Conservation (phyloP, 1,139 yeast species). For the Saccharomycopsis phalli region DNA sequence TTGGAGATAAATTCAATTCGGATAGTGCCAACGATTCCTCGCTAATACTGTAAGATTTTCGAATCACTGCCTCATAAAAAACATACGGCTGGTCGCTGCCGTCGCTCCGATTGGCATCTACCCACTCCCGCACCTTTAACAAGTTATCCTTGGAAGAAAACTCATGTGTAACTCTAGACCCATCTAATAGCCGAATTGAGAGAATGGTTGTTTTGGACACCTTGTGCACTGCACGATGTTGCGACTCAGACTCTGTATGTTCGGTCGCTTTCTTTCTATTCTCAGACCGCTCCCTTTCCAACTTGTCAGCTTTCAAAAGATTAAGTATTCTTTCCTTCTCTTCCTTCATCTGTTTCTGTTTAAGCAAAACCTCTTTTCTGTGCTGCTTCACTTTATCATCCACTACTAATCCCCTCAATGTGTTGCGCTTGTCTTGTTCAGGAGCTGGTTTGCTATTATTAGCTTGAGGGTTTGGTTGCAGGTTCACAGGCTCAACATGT, state of each 20-base stretch:
- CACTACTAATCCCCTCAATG: conserved; percentile 33
- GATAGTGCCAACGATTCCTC: conserved; percentile 45
- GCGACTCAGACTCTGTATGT: neutral
- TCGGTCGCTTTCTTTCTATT: conserved; percentile 21
- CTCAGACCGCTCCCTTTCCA: conserved; percentile 39
- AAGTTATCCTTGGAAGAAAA: conserved; percentile 38
- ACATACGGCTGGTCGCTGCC: conserved; percentile 36
- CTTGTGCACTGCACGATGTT: neutral
- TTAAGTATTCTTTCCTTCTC: conserved; percentile 49
- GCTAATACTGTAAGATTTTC: conserved; percentile 36
- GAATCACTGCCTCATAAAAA: conserved; percentile 40
- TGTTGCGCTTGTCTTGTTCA: conserved; percentile 16
- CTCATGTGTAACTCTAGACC: conserved; percentile 37
- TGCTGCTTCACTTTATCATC: conserved; percentile 32
- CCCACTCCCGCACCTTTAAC: conserved; percentile 52
- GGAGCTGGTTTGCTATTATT: conserved; percentile 3
- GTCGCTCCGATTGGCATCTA: conserved; percentile 44
- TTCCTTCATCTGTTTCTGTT: conserved; percentile 31
- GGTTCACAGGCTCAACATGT: neutral
- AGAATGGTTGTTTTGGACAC: conserved; percentile 31
- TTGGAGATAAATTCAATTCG: conserved; percentile 47
- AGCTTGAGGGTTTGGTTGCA: conserved; percentile 1
- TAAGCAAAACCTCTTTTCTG: conserved; percentile 34
- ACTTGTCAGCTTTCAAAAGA: conserved; percentile 42
- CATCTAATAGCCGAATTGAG: conserved; percentile 47